Base-by-base conservation (phyloP, 768 basidiomycete genomes). In the Xerocomellus dryophilus region DNA sequence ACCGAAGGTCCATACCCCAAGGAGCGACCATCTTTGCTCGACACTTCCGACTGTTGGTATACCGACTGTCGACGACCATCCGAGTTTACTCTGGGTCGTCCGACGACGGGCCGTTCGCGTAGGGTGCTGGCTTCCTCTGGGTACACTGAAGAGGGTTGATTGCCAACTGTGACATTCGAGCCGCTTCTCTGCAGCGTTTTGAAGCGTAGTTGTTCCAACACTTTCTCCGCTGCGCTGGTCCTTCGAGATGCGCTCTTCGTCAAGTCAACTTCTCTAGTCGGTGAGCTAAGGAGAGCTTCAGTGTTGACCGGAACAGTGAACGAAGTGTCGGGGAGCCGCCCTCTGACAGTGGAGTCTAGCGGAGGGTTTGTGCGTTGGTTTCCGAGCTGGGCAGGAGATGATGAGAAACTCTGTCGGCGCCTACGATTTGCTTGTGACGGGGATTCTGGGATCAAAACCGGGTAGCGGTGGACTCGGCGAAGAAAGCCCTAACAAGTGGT, bases 401-500 rank as follows among this genome's bases (percentile, higher is more conserved):
- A 50, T 4, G 69, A 61, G 51, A 71, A 67, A 50, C 68, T 74
- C 58, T 55, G 70, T 57, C 62, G 57, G 25, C 67, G 69, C 51
- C 61, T 67, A 36, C 61, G 67, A 39, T 42, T 69, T 46, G 52
- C 46, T 39, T 56, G 54, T 17, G 51, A 54, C 48, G 51, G 65
- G 54, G 48, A 63, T 32, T 80, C 76, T 35, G 74, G 71, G 55
- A 86, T 72, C 46, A 90, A 80, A 41, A 95, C 74, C 0, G 96
- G 97, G 78, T 87, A 98, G n/a, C 94, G 84, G 66, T 97, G 92
- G 0, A 98, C 87, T 39, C 97, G 79, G 12, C 93, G 86, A 15
- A 99, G 77, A 68, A 98, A 98, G 0, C 95, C 96, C 85, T 90
- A 56, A 2, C 18, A 29, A 32, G 4, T 14, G 15, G 18, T 20